phyloP scores from a whole-genome alignment of 225 moss, liverwort and hornwort genomes.

The Marchantia polymorpha region DNA sequence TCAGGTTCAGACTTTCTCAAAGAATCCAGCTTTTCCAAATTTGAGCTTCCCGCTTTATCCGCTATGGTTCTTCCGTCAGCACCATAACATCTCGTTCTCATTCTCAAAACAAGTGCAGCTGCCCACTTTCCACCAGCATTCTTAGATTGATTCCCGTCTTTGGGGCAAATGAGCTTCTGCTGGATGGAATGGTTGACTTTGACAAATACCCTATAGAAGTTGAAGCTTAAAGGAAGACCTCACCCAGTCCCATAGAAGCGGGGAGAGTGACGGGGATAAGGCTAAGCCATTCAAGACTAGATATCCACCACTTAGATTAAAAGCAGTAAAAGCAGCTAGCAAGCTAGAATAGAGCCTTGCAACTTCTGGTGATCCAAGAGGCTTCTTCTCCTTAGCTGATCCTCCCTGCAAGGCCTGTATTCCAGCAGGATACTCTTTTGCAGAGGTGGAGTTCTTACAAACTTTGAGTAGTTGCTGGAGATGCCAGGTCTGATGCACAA shows the following conservation, averaged over 20 bases:
- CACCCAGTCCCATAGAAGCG: slow-evolving; percentile 82
- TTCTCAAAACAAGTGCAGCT: slow-evolving; percentile 39
- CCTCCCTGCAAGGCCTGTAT: slow-evolving; percentile 11
- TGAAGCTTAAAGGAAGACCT: slow-evolving; percentile 42
- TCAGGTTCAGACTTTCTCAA: slow-evolving; percentile 43
- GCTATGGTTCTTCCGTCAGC: slow-evolving; percentile 39
- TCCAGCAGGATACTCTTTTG: background rate
- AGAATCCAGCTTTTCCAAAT: slow-evolving; percentile 30
- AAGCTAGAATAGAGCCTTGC: slow-evolving; percentile 71
- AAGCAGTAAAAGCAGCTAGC: slow-evolving; percentile 57
- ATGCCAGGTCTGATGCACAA: slow-evolving; percentile 78
- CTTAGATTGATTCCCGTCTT: slow-evolving; percentile 33
- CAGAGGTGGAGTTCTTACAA: slow-evolving; percentile 14
- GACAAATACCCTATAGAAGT: slow-evolving; percentile 12
- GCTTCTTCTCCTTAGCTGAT: slow-evolving; percentile 16
- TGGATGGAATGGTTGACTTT: slow-evolving; percentile 23
- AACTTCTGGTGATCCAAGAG: slow-evolving; percentile 53
- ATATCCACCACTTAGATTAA: slow-evolving; percentile 66
- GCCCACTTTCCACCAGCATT: slow-evolving; percentile 42
- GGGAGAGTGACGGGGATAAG: slow-evolving; percentile 64
- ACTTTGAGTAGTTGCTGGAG: slow-evolving; percentile 66
- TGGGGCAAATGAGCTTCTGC: slow-evolving; percentile 13
- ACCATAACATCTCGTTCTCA: slow-evolving; percentile 53
- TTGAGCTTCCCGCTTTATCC: slow-evolving; percentile 40
- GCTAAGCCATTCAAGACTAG: slow-evolving; percentile 74